phyloP scores from a whole-genome alignment of 176 grass and related monocot species.

The Triticum urartu region DNA sequence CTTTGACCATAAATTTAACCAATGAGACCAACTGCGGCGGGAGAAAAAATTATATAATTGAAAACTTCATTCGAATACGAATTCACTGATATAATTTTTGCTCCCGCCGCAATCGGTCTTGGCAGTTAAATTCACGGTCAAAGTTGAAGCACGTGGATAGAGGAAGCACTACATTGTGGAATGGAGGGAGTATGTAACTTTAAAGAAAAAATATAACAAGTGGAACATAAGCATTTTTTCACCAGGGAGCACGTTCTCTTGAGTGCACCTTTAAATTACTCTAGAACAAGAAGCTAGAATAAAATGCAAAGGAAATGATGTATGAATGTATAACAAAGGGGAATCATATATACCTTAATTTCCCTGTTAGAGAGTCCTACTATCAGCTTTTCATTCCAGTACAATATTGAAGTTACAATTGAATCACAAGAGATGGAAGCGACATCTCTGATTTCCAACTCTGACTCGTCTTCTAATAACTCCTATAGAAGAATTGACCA shows the following conservation, averaged over 20 bases:
- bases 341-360: conserved; percentile 62
- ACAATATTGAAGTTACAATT: conserved; percentile 72
- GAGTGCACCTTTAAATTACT: neutral
- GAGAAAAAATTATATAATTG: too few species aligned
- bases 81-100: too few species aligned
- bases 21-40: too few species aligned
- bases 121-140: too few species aligned
- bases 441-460: conserved; percentile 60
- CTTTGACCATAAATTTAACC: too few species aligned
- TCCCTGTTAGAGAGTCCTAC: conserved; percentile 76
- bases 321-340: neutral
- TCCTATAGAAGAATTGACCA: conserved; percentile 38
- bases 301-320: neutral
- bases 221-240: neutral
- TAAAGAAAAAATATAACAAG: neutral
- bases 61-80: too few species aligned
- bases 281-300: neutral
- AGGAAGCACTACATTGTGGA: too few species aligned
- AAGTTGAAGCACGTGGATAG: too few species aligned
- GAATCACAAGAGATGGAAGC: conserved; percentile 76
- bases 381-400: conserved; percentile 67
- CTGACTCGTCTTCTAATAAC: conserved; percentile 62
- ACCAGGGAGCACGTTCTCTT: neutral
- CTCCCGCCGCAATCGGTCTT: too few species aligned
- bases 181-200: too few species aligned